Base-by-base conservation (phyloP, 768 basidiomycete genomes). In the Pleurotus salmoneostramineus region DNA sequence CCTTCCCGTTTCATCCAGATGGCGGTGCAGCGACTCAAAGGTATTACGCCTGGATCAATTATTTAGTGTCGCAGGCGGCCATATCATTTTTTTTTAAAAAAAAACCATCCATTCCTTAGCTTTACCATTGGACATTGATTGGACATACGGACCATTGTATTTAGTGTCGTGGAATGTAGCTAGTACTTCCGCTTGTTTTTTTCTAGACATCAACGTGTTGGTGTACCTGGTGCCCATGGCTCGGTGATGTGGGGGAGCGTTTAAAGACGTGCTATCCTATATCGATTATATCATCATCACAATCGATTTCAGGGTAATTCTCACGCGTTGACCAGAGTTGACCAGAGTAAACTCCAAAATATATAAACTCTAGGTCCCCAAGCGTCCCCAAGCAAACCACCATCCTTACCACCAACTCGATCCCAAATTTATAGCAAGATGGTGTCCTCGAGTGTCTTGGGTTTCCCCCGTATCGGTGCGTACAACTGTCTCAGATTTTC, bases 391-490 rank as follows among this genome's bases (percentile, higher is more conserved):
- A 67, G 70, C 62, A 62, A 56, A 65, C 64, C 69, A 68, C 62
- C 68, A 67, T 66, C 69, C 35, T 14, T 66, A 59, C 64, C 61
- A 61, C 58, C 59, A 65, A 66, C 49, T 55, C 59, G 64, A 57
- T 62, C 56, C 50, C 60, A 52, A 59, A 17, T 56, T 44, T 42
- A 60, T 50, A 43, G 49, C 56, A 79, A 66, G 67, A 88, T 93
- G 90, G 91, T 93, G 60, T 68, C 72, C 47, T 93, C 91, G 61
- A 89, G 90, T 68, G 90, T 95, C 64, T 85, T 95, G 66, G 94
- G 94, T 66, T 95, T 92, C 77, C 94, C 94, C 67, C 89, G 94
- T 68, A 94, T 95, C 74, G 93, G 91, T 85, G 60, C 35, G 35
- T 11, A 33, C 42, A 35, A 5, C 43, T 58, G 10, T 54, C 21